Percentiles rank a stretch among this genome's conserved stretches.
Evolutionary conservation across 768 basidiomycete genomes (phyloP).

Genomic region (Naganishia vaughanmartiniae): DNA sequence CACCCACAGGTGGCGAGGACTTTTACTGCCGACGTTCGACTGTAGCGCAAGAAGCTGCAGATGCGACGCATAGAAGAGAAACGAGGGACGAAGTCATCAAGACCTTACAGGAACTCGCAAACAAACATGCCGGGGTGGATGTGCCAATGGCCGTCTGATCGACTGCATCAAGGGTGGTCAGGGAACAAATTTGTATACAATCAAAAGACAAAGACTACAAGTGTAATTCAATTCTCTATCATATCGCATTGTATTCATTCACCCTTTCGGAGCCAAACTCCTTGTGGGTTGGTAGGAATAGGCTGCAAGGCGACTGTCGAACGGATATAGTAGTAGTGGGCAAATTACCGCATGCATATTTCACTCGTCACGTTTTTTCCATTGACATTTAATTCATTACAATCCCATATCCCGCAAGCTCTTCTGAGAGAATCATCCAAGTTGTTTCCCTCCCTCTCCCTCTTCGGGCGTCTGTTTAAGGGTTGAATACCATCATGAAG

Average conservation of each 20-base stretch:
- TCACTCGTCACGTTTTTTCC: no score
- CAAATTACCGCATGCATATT: no score
- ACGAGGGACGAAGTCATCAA: constrained; percentile 58
- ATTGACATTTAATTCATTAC: no score
- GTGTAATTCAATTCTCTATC: constrained; percentile 1
- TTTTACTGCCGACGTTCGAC: constrained; percentile 8
- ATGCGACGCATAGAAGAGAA: constrained; percentile 40
- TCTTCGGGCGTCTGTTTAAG: no score
- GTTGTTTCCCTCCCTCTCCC: no score
- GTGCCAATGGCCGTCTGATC: neutral
- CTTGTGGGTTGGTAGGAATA: no score
- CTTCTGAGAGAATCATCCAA: no score
- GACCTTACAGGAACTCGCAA: constrained; percentile 39
- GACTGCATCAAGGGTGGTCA: neutral
- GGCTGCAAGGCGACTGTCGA: no score
- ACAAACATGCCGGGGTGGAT: constrained; percentile 13
- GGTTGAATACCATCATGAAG: no score
- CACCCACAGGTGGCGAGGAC: constrained; percentile 6
- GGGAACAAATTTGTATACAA: constrained; percentile 14
- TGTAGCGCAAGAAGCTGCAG: constrained; percentile 61
- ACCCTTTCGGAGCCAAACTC: neutral
- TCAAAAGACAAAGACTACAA: constrained; percentile 4
- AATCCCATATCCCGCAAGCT: no score
- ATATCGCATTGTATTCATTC: constrained; percentile 1
- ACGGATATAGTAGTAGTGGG: no score